Conservation (phyloP, 257 asterid species). For the Oldenlandia corymbosa region DNA sequence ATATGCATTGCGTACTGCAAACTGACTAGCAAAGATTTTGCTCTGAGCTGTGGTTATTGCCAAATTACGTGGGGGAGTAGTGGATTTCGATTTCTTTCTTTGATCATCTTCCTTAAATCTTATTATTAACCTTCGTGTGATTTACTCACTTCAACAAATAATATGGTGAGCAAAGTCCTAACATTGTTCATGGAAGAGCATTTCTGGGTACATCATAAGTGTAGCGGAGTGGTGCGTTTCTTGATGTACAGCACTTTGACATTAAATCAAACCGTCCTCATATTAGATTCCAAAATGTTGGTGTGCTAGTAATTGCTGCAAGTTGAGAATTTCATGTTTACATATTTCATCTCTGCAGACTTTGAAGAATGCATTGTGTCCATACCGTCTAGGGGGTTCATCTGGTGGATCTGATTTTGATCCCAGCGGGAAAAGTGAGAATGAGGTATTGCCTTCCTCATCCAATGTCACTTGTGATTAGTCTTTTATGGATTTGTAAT, state of each 20-base stretch:
- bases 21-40: neutral
- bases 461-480: constrained; percentile 15
- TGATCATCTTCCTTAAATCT: constrained; percentile 1
- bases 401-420: constrained; percentile 99
- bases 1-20: neutral
- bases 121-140: neutral
- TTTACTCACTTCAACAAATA: neutral
- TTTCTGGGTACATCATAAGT: neutral
- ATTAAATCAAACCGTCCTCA: neutral
- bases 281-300: neutral
- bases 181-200: neutral
- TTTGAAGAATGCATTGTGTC: constrained; percentile 91
- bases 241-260: neutral
- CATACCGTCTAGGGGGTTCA: constrained; percentile 95
- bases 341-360: constrained; percentile 53
- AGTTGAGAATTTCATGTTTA: constrained; percentile 8
- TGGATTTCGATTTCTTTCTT: neutral
- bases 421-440: constrained; percentile 86
- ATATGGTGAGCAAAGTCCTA: neutral
- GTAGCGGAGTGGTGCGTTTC: neutral
- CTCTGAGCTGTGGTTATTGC: neutral
- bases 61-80: neutral
- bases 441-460: constrained; percentile 52
- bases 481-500: constrained; percentile 18
- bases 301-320: neutral